Conservation (phyloP, 2,329 filamentous ascomycete genomes). For the Diaporthe citrichinensis region DNA sequence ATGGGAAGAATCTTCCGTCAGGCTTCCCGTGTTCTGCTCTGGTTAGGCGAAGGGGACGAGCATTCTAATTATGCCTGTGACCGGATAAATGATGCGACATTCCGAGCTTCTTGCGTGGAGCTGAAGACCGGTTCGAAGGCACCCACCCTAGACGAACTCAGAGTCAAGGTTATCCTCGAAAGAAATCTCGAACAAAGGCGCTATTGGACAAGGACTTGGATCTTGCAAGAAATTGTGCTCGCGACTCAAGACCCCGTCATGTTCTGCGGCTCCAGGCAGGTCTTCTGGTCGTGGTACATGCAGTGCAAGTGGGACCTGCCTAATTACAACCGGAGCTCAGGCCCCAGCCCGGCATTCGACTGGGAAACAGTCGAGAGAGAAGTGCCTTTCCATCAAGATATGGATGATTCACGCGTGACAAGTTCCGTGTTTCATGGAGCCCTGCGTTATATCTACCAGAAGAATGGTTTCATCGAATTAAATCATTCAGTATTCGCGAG, state of each 20-base stretch:
- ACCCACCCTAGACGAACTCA: not conserved
- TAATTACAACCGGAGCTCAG: fast-evolving
- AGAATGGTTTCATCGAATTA: not conserved
- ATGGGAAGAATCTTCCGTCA: constrained; percentile 32
- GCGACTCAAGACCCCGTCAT: constrained; percentile 3
- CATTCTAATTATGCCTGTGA: not conserved
- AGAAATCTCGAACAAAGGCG: not conserved
- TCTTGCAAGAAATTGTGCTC: not conserved
- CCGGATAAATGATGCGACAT: not conserved
- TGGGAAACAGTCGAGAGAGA: not conserved
- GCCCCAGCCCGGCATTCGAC: too few relatives aligned
- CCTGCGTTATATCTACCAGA: not conserved
- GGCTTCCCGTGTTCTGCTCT: not conserved
- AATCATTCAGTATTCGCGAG: fast-evolving
- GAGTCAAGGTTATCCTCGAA: not conserved
- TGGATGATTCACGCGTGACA: not conserved
- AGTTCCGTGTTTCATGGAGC: fast-evolving
- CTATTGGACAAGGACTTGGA: not conserved
- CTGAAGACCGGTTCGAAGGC: not conserved
- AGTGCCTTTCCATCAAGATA: not conserved
- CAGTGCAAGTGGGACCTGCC: not conserved
- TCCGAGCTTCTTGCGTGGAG: not conserved
- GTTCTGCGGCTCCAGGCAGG: not conserved
- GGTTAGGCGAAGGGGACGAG: not conserved
- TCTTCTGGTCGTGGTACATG: not conserved